These are phyloP conservation scores for Alternaria burnsii DNA, from an alignment of 2,329 filamentous ascomycete species.

Conservation along the genomic window DNA sequence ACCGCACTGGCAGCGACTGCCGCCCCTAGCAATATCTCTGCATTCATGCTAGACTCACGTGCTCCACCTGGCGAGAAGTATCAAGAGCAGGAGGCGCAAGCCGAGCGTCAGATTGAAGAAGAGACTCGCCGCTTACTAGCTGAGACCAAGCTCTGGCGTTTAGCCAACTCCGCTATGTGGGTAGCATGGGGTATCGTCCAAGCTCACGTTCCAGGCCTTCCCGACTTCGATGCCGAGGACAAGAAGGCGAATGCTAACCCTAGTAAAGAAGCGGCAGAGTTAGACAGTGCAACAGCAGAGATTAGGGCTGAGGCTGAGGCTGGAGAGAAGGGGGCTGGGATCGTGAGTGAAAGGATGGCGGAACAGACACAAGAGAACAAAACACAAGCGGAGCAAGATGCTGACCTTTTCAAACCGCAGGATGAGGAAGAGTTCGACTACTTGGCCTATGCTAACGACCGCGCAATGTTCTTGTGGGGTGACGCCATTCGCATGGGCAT, in stretches of 20 bases:
- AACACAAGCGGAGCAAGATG: constrained; percentile 36
- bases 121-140: constrained; percentile 75
- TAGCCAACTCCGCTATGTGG: constrained; percentile 90
- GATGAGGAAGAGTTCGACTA: constrained; percentile 86
- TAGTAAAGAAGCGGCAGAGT: constrained; percentile 33
- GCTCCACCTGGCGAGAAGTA: constrained; percentile 47
- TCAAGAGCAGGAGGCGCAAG: constrained; percentile 60
- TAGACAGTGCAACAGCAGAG: constrained; percentile 39
- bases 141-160: constrained; percentile 84
- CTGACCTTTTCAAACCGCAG: constrained; percentile 57
- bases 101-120: constrained; percentile 66
- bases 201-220: constrained; percentile 81
- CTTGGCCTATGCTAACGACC: constrained; percentile 86
- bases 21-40: constrained; percentile 55
- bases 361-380: constrained; percentile 31
- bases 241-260: constrained; percentile 19
- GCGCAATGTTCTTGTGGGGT: constrained; percentile 93
- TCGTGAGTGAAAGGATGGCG: constrained; percentile 36
- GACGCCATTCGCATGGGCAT: constrained; percentile 83
- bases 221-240: constrained; percentile 54
- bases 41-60: constrained; percentile 79
- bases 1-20: constrained; percentile 46
- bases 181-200: constrained; percentile 97
- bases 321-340: constrained; percentile 30
- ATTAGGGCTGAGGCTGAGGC: constrained; percentile 28